Base-by-base conservation (phyloP, 2,329 filamentous ascomycete genomes). In the Phaeophleospora eucalypticola region DNA sequence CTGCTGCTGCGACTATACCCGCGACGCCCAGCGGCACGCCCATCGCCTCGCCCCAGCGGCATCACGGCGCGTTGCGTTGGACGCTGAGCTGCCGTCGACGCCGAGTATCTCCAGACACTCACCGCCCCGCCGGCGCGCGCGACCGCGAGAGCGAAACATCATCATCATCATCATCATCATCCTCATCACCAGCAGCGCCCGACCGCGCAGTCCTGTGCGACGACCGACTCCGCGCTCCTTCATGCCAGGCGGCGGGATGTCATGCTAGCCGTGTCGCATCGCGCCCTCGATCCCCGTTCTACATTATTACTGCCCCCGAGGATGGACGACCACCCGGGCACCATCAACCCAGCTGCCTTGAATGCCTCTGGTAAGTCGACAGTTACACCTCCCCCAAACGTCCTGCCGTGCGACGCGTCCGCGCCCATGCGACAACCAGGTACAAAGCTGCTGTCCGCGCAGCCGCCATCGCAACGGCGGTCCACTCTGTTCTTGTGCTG, bases 291-390 rank as follows among this genome's bases (percentile, higher is more conserved):
- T 57, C 52, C 56, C 51, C 56, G 58, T 49, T 50, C 57, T 56
- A 58, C 59, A 49, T 49, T 51, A 52, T n/a, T 29, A 29, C 57
- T 57, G 47, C 54, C 52, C 53, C 51, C 58, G 61, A 54, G 57
- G 56, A 74, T 78, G 62, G 85, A 86, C 79, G 85, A 87, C 68
- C 85, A 85, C 76, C 24, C 24, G 7, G 87, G 86, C 68, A 94
- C 89, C 66, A 93, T 95, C 77, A 88, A 94, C 77, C 89, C 89
- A 68, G 87, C 87, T 65, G 87, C 86, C 56, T 79, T 95, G 74
- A 89, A 86, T 74, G 84, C 83, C 67, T 75, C 83, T 75, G 82
- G 86, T 91, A 83, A 58, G 64, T 36, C 42, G 29, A 15, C 45
- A 35, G 9, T 32, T 12, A 27, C 32, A 17, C 37, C 32, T 46